These are phyloP conservation scores for Pythium folliculosum DNA, from an alignment of 352 stramenopile species.

Conservation along the genomic window DNA sequence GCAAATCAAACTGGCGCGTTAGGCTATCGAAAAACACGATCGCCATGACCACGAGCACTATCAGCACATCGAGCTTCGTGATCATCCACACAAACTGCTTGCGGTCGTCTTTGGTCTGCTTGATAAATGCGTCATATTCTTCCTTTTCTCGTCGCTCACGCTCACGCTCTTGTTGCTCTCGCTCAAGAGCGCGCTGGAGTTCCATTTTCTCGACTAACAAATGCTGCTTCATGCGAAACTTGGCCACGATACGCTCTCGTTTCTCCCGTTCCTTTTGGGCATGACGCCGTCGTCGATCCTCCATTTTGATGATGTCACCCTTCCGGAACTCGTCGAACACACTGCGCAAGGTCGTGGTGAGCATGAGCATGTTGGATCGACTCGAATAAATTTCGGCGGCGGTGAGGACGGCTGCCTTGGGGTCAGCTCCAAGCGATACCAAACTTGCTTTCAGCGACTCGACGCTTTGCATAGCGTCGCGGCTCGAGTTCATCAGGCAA, in stretches of 20 bases:
- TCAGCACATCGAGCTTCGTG: conserved; percentile 70
- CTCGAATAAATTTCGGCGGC: conserved; percentile 78
- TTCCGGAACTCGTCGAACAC: conserved; percentile 79
- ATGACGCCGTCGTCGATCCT: conserved; percentile 62
- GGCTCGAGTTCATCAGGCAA: conserved; percentile 56
- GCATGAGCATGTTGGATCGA: conserved; percentile 79
- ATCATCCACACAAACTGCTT: conserved; percentile 61
- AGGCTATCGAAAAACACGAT: conserved; percentile 80
- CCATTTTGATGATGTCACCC: conserved; percentile 78
- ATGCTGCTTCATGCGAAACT: conserved; percentile 70
- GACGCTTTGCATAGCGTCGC: conserved; percentile 67
- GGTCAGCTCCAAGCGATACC: conserved; percentile 61
- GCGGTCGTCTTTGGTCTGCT: conserved; percentile 37
- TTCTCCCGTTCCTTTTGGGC: conserved; percentile 59
- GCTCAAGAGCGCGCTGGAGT: conserved; percentile 46
- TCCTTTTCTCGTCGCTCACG: conserved; percentile 32
- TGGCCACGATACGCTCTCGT: conserved; percentile 56
- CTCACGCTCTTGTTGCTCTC: conserved; percentile 51
- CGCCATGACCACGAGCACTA: conserved; percentile 73
- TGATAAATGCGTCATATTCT: conserved; percentile 36
- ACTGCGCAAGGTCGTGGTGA: conserved; percentile 57
- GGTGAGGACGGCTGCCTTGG: conserved; percentile 68
- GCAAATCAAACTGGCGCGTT: conserved; percentile 47
- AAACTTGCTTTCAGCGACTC: conserved; percentile 64
- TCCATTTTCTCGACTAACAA: conserved; percentile 70